Percentiles rank a stretch among this genome's conserved stretches.
These are phyloP conservation scores for Candida suzukii DNA, from an alignment of 805 yeast species.

Conservation along the genomic window DNA sequence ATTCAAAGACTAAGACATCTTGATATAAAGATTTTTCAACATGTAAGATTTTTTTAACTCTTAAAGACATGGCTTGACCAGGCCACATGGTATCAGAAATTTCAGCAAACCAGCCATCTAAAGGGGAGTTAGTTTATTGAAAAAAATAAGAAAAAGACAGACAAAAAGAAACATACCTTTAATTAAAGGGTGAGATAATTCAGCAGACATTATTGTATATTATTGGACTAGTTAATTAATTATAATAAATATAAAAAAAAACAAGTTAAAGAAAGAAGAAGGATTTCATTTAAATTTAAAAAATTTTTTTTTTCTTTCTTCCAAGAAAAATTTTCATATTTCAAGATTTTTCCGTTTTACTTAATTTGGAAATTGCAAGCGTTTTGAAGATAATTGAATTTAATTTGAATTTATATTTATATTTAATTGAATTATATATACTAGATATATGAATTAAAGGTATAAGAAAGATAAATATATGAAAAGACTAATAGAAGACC, in stretches of 20 bases:
- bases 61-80: slow-evolving; percentile 92
- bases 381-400: no score
- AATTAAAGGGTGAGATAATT: slow-evolving; percentile 7
- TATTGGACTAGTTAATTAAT: background rate
- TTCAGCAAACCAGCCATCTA: slow-evolving; percentile 97
- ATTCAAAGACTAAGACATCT: slow-evolving; percentile 88
- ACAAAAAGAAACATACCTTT: slow-evolving; percentile 7
- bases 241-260: background rate
- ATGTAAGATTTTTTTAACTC: slow-evolving; percentile 81
- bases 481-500: no score
- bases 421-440: no score
- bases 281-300: background rate
- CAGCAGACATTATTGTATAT: slow-evolving; percentile 5
- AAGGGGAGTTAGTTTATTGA: slow-evolving; percentile 6
- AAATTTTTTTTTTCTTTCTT: no score
- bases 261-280: background rate
- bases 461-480: no score
- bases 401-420: no score
- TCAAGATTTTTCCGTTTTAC: no score
- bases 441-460: no score
- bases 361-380: no score
- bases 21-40: slow-evolving; percentile 85
- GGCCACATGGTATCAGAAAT: slow-evolving; percentile 97
- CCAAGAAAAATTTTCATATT: no score
- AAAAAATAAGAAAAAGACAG: background rate